Conservation (phyloP, 139 green algal species). For the Trebouxia sp. region DNA sequence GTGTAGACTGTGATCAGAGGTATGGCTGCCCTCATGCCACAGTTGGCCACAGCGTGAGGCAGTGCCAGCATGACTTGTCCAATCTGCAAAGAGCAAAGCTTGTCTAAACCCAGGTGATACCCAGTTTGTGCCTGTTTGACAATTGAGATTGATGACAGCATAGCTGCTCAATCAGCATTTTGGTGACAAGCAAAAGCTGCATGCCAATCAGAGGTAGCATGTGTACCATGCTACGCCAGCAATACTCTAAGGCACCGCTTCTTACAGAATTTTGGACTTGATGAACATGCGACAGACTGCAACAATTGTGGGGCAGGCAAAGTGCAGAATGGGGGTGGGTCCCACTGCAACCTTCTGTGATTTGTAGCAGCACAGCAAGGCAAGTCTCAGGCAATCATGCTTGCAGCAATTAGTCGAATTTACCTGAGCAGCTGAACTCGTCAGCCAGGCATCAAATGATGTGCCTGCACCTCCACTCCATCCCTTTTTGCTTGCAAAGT, state of each 20-base stretch:
- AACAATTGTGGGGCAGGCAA: too few species aligned
- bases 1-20: conserved; percentile 23
- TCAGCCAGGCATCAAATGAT: conserved; percentile 3
- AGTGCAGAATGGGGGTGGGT: too few species aligned
- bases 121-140: not conserved
- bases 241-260: not conserved
- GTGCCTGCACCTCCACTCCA: not conserved
- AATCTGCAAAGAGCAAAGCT: not conserved
- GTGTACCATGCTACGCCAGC: not conserved
- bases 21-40: not conserved
- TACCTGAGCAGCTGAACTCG: conserved; percentile 11
- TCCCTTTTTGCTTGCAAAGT: too few species aligned
- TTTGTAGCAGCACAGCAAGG: too few species aligned
- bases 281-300: too few species aligned
- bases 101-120: not conserved
- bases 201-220: not conserved
- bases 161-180: not conserved
- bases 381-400: too few species aligned
- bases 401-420: too few species aligned
- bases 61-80: conserved; percentile 3
- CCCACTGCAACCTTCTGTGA: too few species aligned
- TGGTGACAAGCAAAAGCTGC: not conserved
- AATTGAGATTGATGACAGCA: not conserved
- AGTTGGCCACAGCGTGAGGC: not conserved
- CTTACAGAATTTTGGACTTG: too few species aligned